Evolutionary conservation across 139 green algal species (phyloP), one percentile per base, ranked within the genome.

Genomic region (Dunaliella sp.): DNA sequence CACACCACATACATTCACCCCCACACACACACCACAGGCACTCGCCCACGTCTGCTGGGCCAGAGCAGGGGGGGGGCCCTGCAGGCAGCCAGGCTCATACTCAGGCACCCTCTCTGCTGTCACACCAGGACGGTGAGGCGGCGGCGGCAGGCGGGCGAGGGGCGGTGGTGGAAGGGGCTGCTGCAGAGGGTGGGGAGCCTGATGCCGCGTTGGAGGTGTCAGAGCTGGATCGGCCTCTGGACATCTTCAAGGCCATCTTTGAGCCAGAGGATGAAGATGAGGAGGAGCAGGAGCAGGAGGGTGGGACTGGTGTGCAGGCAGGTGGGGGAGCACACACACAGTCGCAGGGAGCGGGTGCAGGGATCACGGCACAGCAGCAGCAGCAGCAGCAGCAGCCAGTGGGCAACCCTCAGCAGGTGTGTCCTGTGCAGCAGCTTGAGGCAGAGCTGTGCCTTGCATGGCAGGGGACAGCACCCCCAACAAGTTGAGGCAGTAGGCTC

Each of bases 191-290:
- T 3, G n/a, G 26, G 7, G 28, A 16, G 35, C n/a, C n/a, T 3
- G 77, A 3, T 38, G 77, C 35, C 3, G 77, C 22, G 38, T 21
- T 36, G 33, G 48, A 73, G n/a, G n/a, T 65, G 16, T 59, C 83
- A 3, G 72, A 77, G 0, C 31, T 91, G 30, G 89, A 96, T 12
- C 90, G 86, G 79, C 95, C 94, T 0, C 57, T 97, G 7, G 95
- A 97, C 86, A 89, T 98, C 0, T 97, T 98, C 89, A 95, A 96
- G 34, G 93, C 94, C 26, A 97, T 98, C 77, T 98, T 98, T 86
- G 95, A 98, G 81, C 93, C 90, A 21, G 89, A 87, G 0, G 86
- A 88, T 58, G 86, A 90, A 0, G 92, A 96, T 24, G 91, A 91
- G 75, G 88, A 94, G 32, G 82, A 88, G 35, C 91, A 94, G 22